Evolutionary conservation across 176 grass and related monocot species (phyloP), one percentile per base, ranked within the genome.

Genomic region (Hyparrhenia diplandra): DNA sequence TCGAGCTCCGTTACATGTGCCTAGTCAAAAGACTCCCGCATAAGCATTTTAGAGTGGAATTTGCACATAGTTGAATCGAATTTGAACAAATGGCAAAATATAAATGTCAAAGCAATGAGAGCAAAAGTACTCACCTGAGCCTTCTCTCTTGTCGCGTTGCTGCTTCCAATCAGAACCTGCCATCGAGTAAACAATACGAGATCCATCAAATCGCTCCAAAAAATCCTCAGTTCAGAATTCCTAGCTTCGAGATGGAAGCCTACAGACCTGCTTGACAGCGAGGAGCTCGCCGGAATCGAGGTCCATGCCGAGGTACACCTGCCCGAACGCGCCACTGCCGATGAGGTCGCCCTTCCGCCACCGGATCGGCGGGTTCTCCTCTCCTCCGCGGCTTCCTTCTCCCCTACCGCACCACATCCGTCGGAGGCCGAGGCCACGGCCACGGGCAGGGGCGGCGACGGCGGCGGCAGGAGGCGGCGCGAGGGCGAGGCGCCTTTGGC

Each of bases 261-360:
- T 28, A 66, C 83, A 0, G 11, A 98, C 90, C 92, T 98, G 88
- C 74, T 98, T 98, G 30, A 98, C 90, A 29, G 95, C 88, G 69
- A 98, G 84, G 8, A 98, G 91, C 84, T 98, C 95, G 64, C 92
- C 90, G 12, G 95, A 93, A 83, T 98, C 92, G 57, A 98, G 90
- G 64, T 98, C 89, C 92, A 98, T 95, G 41, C 95, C 88, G 63
- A 93, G 91, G 77, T 87, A 98, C 20, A 98, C 90, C 70, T 92
- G 88, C 36, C 90, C 88, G 27, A 91, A 95, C 27, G 88, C 92
- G 4, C 95, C 92, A 52, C 78, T 85, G 4, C 95, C 95, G 71
- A 98, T 92, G 67, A 89, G 80, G 42, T 94, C 90, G 2, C 95
- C 95, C 79, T 91, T 98, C 20, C 92, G 83, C 90, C 92, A 98